A percentile compares a stretch with the other conserved stretches of the same genome.
Conservation (phyloP, 2,329 filamentous ascomycete genomes). For the Fusarium phyllophilum region DNA sequence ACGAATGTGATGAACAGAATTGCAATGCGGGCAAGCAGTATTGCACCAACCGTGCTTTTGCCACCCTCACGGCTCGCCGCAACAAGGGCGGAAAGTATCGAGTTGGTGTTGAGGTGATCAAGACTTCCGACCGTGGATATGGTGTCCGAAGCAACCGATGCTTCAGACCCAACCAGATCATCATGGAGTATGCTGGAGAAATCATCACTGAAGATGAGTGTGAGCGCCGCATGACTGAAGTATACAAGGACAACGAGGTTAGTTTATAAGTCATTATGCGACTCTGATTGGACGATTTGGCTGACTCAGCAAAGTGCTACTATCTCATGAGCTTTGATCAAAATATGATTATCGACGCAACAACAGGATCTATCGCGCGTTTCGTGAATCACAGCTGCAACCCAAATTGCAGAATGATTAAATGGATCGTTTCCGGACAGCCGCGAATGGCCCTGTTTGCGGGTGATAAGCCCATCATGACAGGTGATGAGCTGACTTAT, state of each 20-base stretch:
- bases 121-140: conserved; percentile 87
- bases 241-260: conserved; percentile 94
- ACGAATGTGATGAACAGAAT: conserved; percentile 92
- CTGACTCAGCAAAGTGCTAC: conserved; percentile 77
- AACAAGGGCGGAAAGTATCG: conserved; percentile 86
- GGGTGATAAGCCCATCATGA: conserved; percentile 88
- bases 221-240: conserved; percentile 89
- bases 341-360: conserved; percentile 98
- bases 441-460: conserved; percentile 97
- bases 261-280: conserved; percentile 44
- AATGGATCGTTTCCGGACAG: conserved; percentile 94
- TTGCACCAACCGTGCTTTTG: conserved; percentile 90
- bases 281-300: background rate
- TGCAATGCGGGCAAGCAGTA: conserved; percentile 79
- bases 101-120: conserved; percentile 93
- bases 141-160: conserved; percentile 90
- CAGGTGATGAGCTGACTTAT: conserved; percentile 95
- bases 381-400: conserved; percentile 99
- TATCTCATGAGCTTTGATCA: conserved; percentile 99
- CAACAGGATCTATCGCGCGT: conserved; percentile 92
- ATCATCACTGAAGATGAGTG: conserved; percentile 97
- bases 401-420: conserved; percentile 97
- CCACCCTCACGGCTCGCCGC: conserved; percentile 77
- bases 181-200: conserved; percentile 97
- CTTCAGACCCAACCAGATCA: conserved; percentile 91